Conservation (phyloP, 2,329 filamentous ascomycete genomes). For the Colletotrichum kahawae region DNA sequence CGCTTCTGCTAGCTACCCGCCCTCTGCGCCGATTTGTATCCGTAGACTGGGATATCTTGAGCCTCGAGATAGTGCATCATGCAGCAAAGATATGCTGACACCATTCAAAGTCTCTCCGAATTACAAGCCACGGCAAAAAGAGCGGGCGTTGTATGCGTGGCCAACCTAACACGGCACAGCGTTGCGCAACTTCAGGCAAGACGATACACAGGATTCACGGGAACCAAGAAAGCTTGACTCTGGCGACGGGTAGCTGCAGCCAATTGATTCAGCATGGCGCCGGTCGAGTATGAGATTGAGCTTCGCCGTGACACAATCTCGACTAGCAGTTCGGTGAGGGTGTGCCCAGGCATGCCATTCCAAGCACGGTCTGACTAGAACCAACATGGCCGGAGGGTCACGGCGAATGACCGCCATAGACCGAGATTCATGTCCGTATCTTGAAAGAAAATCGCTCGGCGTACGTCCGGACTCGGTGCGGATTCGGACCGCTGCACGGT, state of each 20-base stretch:
- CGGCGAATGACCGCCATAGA: background rate
- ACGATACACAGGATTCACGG: background rate
- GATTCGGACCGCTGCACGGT: conserved; percentile 12
- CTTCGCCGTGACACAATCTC: background rate
- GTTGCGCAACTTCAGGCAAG: background rate
- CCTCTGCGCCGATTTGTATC: background rate
- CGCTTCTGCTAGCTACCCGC: conserved; percentile 15
- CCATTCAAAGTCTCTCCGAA: background rate
- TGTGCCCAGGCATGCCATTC: background rate
- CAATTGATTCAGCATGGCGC: background rate
- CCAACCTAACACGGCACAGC: background rate
- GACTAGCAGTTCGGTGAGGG: background rate
- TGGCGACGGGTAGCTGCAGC: background rate
- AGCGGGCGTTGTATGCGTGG: background rate
- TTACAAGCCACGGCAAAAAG: background rate
- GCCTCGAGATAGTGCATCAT: background rate
- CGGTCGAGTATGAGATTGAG: background rate
- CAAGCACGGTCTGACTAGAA: background rate
- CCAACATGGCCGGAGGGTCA: background rate
- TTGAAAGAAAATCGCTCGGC: background rate
- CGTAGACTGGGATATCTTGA: background rate
- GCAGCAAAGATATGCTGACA: background rate
- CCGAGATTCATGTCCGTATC: conserved; percentile 4
- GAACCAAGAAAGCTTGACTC: background rate
- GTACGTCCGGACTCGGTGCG: conserved; percentile 6